These are phyloP conservation scores for Vitis riparia DNA, from an alignment of 164 flowering plant species.

Conservation along the genomic window DNA sequence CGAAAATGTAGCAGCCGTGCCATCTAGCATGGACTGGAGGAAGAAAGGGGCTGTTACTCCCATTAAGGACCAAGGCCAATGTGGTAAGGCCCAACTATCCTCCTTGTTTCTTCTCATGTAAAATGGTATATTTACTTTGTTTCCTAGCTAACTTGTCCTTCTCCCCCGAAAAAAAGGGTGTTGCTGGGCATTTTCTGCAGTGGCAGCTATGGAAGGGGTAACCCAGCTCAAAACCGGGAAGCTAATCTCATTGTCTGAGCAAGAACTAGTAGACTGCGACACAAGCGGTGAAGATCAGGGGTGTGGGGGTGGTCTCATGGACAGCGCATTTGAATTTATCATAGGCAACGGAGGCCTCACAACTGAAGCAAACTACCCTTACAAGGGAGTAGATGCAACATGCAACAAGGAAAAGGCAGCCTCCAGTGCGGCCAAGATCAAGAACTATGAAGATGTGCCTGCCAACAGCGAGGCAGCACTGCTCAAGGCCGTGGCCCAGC, in stretches of 20 bases:
- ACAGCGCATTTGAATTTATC: constrained; percentile 32
- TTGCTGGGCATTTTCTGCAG: constrained; percentile 50
- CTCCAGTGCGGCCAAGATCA: constrained; percentile 23
- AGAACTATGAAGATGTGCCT: constrained; percentile 34
- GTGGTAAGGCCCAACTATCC: constrained; percentile 29
- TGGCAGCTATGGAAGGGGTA: constrained; percentile 38
- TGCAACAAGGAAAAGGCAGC: constrained; percentile 17
- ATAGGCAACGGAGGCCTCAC: constrained; percentile 22
- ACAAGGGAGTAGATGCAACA: constrained; percentile 21
- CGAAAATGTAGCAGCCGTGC: constrained; percentile 9
- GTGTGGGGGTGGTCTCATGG: constrained; percentile 33
- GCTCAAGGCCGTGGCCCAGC: constrained; percentile 17
- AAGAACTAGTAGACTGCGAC: constrained; percentile 39
- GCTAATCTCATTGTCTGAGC: constrained; percentile 38
- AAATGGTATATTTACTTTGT: not conserved
- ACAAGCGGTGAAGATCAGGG: constrained; percentile 23
- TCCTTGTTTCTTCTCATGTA: not conserved
- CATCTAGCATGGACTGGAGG: constrained; percentile 37
- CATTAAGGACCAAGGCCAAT: constrained; percentile 44
- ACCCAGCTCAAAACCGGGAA: constrained; percentile 27
- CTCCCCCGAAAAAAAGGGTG: constrained; percentile 9
- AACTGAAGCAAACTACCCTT: constrained; percentile 29
- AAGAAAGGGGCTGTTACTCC: constrained; percentile 40
- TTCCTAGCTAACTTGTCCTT: too few relatives aligned
- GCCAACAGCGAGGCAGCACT: constrained; percentile 14